Percentiles rank a stretch among this genome's conserved stretches.
phyloP scores from a whole-genome alignment of 1,284 basidiomycete species.

The Bjerkandera adusta region DNA sequence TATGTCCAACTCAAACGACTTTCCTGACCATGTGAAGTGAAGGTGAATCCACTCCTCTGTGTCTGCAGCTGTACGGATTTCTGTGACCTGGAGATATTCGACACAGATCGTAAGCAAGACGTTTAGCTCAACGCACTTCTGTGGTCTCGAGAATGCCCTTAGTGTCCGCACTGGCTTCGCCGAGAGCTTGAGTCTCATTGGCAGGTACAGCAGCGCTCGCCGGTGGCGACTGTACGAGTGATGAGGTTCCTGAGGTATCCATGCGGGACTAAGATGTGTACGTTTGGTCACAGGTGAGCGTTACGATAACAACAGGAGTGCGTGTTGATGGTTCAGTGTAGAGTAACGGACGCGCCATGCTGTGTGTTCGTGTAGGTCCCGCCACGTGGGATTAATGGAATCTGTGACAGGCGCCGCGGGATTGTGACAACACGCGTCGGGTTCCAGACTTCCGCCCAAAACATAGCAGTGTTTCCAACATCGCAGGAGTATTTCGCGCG shows the following conservation, averaged over 20 bases:
- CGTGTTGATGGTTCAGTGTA: constrained; percentile 2
- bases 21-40: constrained; percentile 64
- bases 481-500: neutral
- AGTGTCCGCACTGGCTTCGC: too few species aligned
- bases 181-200: too few species aligned
- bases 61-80: neutral
- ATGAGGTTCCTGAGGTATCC: too few species aligned
- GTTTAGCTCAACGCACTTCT: neutral
- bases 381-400: too few species aligned
- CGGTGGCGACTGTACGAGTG: too few species aligned
- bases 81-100: neutral
- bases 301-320: too few species aligned
- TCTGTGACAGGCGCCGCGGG: constrained; percentile 3
- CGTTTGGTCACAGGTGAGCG: too few species aligned
- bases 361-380: constrained; percentile 16
- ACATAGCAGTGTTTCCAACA: neutral
- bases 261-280: too few species aligned
- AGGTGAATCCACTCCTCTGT: constrained; percentile 52
- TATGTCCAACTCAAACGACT: constrained; percentile 53
- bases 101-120: neutral
- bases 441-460: neutral
- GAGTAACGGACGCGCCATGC: constrained; percentile 4
- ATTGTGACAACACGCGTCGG: constrained; percentile 3
- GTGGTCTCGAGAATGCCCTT: constrained; percentile 1
- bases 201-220: too few species aligned